Evolutionary conservation across 345 rosid genomes (phyloP).

Genomic region (Durio zibethinus): DNA sequence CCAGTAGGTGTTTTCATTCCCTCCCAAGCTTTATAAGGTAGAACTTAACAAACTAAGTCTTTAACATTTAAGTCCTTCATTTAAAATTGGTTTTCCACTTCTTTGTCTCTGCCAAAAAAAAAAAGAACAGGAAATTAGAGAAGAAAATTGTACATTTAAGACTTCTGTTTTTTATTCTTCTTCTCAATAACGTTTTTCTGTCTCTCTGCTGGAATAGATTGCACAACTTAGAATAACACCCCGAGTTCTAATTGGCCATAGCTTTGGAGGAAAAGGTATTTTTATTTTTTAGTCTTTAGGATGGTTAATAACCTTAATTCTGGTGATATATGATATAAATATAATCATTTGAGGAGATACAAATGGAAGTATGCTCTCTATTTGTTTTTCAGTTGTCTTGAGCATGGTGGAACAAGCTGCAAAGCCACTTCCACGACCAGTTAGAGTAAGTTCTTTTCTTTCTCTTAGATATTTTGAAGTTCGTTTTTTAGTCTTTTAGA

Average conservation of each 20-base stretch:
- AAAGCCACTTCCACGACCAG: constrained; percentile 95
- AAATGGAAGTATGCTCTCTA: constrained; percentile 22
- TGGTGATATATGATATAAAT: background rate
- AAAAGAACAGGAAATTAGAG: background rate
- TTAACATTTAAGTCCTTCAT: background rate
- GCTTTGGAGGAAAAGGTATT: constrained; percentile 97
- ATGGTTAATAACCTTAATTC: background rate
- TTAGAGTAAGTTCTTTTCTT: constrained; percentile 49
- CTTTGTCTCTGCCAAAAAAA: background rate
- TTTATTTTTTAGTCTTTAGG: constrained; percentile 17
- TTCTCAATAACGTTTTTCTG: background rate
- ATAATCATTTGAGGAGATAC: constrained; percentile 16
- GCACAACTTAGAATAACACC: constrained; percentile 79
- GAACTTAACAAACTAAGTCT: background rate
- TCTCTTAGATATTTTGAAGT: constrained; percentile 5
- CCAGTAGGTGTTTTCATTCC: background rate
- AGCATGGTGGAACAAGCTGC: constrained; percentile 99
- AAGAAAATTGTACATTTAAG: background rate
- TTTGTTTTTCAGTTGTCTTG: constrained; percentile 61
- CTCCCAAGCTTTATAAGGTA: background rate
- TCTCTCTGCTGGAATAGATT: constrained; percentile 41
- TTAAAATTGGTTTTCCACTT: background rate
- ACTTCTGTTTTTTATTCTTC: background rate
- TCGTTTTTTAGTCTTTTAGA: background rate
- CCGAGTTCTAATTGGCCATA: constrained; percentile 86